Base-by-base conservation (phyloP, 768 basidiomycete genomes). In the Boletus sensibilis region DNA sequence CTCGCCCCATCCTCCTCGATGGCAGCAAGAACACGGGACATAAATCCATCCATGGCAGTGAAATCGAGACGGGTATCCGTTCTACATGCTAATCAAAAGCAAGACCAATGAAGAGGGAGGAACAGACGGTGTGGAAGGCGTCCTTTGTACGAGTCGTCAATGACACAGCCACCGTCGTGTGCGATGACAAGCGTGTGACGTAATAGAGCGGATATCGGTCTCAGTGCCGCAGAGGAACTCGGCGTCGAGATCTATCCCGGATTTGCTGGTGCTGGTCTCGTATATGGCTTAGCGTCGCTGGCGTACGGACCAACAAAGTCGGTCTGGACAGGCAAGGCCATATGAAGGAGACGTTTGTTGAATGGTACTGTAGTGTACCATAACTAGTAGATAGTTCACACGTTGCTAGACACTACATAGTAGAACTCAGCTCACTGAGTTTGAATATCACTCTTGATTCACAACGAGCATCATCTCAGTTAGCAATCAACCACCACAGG, bases 241-340 rank as follows among this genome's bases (percentile, higher is more conserved):
- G 96, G 94, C 27, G 92, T 97, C 31, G 97, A 99, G 71, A 85
- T 99, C 25, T 99, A 98, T 69, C 90, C 97, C 2, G 96, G 97
- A 5, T 98, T 98, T 64, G 93, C 94, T 0, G 97, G 90, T n/a
- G 88, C 95, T 0, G 82, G 85, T 33, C 71, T 97, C 14, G 80
- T 98, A 0, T 86, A 89, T 59, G 79, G 82, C 44, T 47, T 33
- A 56, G 67, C 23, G 61, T 74, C n/a, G 61, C 62, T 1, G 97
- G 96, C 10, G 88, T 98, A 27, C 76, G 85, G 31, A 98, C 96
- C 33, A 96, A 97, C 66, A 96, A 98, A 68, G 93, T 96, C 25
- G 97, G 96, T 2, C 77, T 99, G 48, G 88, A 94, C 63, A 86
- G 84, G 63, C 75, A 84, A 42, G 84, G 82, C 31, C 77, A 81